Percentiles rank a stretch among this genome's conserved stretches.
These are phyloP conservation scores for Imleria badia DNA, from an alignment of 768 basidiomycete species.

Conservation along the genomic window DNA sequence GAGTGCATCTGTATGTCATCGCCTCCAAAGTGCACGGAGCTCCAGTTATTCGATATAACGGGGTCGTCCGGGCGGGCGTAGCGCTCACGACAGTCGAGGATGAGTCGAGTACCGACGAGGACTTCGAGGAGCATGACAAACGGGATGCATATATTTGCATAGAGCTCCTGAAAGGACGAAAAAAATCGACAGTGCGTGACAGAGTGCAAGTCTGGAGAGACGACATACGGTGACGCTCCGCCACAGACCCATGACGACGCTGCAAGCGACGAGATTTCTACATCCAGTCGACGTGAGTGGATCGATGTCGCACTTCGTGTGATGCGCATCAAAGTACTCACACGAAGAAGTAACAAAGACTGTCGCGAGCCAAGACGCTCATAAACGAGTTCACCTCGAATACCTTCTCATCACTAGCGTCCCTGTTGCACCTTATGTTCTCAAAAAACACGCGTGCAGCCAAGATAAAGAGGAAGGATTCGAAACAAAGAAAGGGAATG, in stretches of 20 bases:
- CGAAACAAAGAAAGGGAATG: constrained; percentile 32
- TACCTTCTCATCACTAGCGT: background rate
- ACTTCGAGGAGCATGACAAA: constrained; percentile 33
- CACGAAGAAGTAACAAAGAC: constrained; percentile 33
- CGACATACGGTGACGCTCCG: constrained; percentile 21
- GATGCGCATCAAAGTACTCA: constrained; percentile 9
- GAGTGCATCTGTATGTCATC: constrained; percentile 4
- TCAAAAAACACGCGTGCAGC: constrained; percentile 17
- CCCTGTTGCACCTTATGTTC: constrained; percentile 5
- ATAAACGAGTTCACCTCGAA: constrained; percentile 21
- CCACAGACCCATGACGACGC: constrained; percentile 30
- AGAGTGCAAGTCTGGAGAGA: background rate
- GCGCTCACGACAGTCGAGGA: constrained; percentile 33
- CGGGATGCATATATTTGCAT: constrained; percentile 32
- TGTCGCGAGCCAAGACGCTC: constrained; percentile 27
- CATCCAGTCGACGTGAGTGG: background rate
- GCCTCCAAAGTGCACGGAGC: constrained; percentile 18
- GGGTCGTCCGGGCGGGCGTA: constrained; percentile 18
- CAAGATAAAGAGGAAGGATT: constrained; percentile 25
- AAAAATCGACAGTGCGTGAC: background rate
- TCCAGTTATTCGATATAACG: constrained; percentile 2
- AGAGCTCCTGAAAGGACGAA: constrained; percentile 13
- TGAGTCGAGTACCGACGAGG: constrained; percentile 31
- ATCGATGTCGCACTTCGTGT: background rate
- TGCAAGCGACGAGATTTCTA: constrained; percentile 27